Base-by-base conservation (phyloP, 768 basidiomycete genomes). In the Xerocomellus amylosporus region DNA sequence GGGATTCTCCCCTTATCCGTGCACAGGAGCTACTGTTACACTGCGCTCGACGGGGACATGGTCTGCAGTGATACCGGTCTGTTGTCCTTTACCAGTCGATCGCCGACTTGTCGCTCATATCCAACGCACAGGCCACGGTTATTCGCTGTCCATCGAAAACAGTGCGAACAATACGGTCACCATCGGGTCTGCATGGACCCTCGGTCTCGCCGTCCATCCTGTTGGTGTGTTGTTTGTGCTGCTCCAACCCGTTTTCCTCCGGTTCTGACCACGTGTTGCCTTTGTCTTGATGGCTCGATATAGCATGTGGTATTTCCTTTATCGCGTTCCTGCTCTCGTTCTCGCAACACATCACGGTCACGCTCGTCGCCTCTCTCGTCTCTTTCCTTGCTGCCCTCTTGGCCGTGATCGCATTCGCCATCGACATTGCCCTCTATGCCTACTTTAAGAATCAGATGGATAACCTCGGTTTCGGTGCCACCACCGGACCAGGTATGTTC, bases 381-480 rank as follows among this genome's bases (percentile, higher is more conserved):
- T 77, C 89, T 13, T 88, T 88, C 78, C 74, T 90, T 50, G 87
- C 87, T 8, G 85, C 87, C 1, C 56, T 79, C 20, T 65, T 92
- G 41, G 81, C 88, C 3, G 72, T 90, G 51, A 81, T 90, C 57
- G 84, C 88, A 1, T 89, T 92, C 64, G 80, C 81, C 39, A 82
- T 88, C 67, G 88, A 93, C 67, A 85, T 91, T 55, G 86, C 87
- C 14, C 79, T 93, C 30, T 86, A 75, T 62, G 83, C 75, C 4
- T 82, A 77, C 53, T 77, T 85, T 48, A 83, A 80, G 64, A 75
- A 85, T 48, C 74, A 84, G 58, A 75, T 88, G 61, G 70, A 71
- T 41, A 75, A 81, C 51, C 74, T 90, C 12, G 67, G 67, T 8
- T 59, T 54, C 12, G 54, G 70, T 40, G 69, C 87, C 13, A 73